Percentiles rank a stretch among this genome's conserved stretches.
phyloP scores from a whole-genome alignment of 257 asterid genomes.

The Cinchona pubescens region DNA sequence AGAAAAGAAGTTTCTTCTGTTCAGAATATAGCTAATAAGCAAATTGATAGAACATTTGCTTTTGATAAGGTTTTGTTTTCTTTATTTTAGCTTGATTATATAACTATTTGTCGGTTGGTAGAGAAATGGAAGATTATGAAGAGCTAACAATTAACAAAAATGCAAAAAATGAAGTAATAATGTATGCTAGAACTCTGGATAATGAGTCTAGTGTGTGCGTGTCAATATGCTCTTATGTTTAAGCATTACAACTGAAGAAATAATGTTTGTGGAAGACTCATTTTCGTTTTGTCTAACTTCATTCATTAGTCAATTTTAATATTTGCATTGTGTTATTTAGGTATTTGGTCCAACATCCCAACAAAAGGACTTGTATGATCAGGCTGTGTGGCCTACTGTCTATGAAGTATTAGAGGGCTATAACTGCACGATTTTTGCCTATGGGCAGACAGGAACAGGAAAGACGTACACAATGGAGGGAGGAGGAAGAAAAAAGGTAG shows the following conservation, averaged over 20 bases:
- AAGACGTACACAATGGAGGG: conserved; percentile 99
- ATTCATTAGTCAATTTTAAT: not conserved
- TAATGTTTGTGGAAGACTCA: not conserved
- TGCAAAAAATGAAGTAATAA: not conserved
- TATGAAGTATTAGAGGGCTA: conserved; percentile 96
- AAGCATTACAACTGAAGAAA: not conserved
- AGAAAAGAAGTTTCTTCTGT: conserved; percentile 86
- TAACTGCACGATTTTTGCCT: conserved; percentile 98
- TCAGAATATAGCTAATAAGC: conserved; percentile 97
- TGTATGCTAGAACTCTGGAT: conserved; percentile 1
- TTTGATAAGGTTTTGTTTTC: conserved; percentile 76
- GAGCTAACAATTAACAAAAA: not conserved
- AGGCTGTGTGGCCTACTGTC: conserved; percentile 80
- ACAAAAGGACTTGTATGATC: conserved; percentile 88
- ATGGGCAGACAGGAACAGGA: conserved; percentile 99
- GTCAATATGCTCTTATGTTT: not conserved
- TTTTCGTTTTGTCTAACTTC: not conserved
- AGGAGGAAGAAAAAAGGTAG: conserved; percentile 90
- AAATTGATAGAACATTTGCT: conserved; percentile 85
- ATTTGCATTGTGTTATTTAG: conserved; percentile 35
- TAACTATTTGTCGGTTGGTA: not conserved
- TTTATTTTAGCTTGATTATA: not conserved
- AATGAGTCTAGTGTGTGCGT: not conserved
- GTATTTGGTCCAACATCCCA: conserved; percentile 90
- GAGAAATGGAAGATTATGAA: not conserved